phyloP scores from a whole-genome alignment of 1,284 basidiomycete genomes.

The Cryptococcus sp. region DNA sequence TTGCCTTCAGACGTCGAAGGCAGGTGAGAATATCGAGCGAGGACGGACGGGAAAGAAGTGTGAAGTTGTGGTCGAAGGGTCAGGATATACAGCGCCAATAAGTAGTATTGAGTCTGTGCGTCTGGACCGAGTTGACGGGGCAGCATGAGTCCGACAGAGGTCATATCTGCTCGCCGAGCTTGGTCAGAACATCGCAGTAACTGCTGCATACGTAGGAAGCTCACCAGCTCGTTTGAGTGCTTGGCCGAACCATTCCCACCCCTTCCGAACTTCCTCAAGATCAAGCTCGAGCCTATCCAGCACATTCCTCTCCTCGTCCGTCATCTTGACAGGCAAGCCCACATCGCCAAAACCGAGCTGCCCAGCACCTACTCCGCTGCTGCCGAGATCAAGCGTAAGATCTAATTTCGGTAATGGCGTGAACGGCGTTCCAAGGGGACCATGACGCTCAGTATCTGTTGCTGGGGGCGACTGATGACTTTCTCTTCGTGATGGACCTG shows the following conservation, averaged over 20 bases:
- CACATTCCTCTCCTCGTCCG: constrained; percentile 25
- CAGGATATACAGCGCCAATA: constrained; percentile 32
- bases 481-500: constrained; percentile 9
- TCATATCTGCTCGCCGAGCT: constrained; percentile 23
- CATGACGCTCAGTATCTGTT: neutral
- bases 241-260: constrained; percentile 39
- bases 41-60: constrained; percentile 31
- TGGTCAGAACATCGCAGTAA: constrained; percentile 6
- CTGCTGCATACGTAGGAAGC: constrained; percentile 6
- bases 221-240: constrained; percentile 37
- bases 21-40: constrained; percentile 9
- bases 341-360: constrained; percentile 31
- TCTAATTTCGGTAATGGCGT: constrained; percentile 17
- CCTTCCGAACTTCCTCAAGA: constrained; percentile 29
- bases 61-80: constrained; percentile 26
- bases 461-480: constrained; percentile 4
- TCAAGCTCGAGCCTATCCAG: constrained; percentile 28
- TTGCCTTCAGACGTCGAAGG: constrained; percentile 3
- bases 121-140: constrained; percentile 23
- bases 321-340: constrained; percentile 27
- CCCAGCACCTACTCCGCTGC: constrained; percentile 2
- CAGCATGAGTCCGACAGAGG: constrained; percentile 38
- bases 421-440: too few species aligned
- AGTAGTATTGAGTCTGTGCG: constrained; percentile 27
- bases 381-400: constrained; percentile 5